Evolutionary conservation across 2,329 filamentous ascomycete species (phyloP).

Genomic region (Claviceps quebecensis): DNA sequence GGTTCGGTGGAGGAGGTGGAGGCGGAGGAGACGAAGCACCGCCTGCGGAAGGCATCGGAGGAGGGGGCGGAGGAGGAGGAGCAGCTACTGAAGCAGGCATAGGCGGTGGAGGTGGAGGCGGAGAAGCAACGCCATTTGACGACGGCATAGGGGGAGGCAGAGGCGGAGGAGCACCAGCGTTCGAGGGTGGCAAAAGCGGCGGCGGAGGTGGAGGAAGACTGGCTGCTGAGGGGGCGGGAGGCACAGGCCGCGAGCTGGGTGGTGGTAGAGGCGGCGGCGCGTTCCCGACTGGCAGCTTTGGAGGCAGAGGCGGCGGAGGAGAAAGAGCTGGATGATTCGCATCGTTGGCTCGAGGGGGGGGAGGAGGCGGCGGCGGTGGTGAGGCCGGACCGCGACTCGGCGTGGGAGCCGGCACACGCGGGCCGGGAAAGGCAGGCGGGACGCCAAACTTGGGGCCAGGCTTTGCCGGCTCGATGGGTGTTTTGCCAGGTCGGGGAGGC

Average conservation of each 20-base stretch:
- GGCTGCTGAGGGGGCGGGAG: conserved; percentile 33
- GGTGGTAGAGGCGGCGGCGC: conserved; percentile 38
- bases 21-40: conserved; percentile 26
- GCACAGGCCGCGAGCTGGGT: conserved; percentile 35
- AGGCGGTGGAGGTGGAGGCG: conserved; percentile 22
- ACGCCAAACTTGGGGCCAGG: conserved; percentile 52
- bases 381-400: conserved; percentile 58
- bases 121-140: conserved; percentile 8
- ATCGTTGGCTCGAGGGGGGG: conserved; percentile 33
- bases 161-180: conserved; percentile 16
- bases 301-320: conserved; percentile 33
- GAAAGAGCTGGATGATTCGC: conserved; percentile 15
- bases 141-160: not conserved
- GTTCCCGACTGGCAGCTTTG: conserved; percentile 29
- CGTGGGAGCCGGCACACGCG: conserved; percentile 60
- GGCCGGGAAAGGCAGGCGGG: conserved; percentile 64
- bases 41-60: conserved; percentile 17
- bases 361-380: conserved; percentile 37
- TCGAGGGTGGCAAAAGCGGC: conserved; percentile 14
- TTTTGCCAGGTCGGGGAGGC: conserved; percentile 45
- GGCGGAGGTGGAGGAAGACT: conserved; percentile 24
- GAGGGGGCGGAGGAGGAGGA: conserved; percentile 22
- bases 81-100: conserved; percentile 21
- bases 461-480: conserved; percentile 48
- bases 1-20: conserved; percentile 42